Evolutionary conservation across 2,329 filamentous ascomycete species (phyloP).

Genomic region (Taxawa tesnikishii): DNA sequence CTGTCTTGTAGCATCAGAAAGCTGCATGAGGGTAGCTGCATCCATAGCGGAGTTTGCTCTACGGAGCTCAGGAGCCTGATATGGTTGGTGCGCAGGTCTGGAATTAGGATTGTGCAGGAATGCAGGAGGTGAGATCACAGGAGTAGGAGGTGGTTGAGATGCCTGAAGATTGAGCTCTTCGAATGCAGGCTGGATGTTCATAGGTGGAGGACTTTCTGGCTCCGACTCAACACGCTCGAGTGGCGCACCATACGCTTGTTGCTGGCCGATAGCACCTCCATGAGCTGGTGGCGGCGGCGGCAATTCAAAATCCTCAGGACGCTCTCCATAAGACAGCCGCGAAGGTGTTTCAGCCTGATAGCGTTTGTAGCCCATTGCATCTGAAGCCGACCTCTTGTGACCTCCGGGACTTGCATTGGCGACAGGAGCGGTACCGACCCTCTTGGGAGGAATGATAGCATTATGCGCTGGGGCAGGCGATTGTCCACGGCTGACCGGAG

Average conservation of each 20-base stretch:
- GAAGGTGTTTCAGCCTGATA: conserved; percentile 27
- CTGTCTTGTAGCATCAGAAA: conserved; percentile 51
- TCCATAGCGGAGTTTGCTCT: conserved; percentile 78
- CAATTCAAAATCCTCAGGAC: conserved; percentile 14
- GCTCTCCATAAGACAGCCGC: conserved; percentile 24
- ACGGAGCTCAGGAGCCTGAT: conserved; percentile 65
- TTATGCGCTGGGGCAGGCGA: conserved; percentile 25
- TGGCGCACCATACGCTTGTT: conserved; percentile 22
- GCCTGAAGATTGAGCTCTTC: conserved; percentile 34
- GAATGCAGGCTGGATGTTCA: conserved; percentile 19
- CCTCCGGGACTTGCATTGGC: conserved; percentile 11
- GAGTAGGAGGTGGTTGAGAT: conserved; percentile 46
- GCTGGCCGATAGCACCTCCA: conserved; percentile 14
- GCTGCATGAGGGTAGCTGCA: conserved; percentile 64
- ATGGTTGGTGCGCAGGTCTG: conserved; percentile 55
- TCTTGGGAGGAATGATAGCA: conserved; percentile 19
- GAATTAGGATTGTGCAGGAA: conserved; percentile 66
- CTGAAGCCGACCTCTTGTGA: conserved; percentile 39
- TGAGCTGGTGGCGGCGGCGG: conserved; percentile 31
- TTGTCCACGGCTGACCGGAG: conserved; percentile 29
- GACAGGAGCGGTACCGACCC: conserved; percentile 32
- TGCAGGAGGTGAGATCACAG: conserved; percentile 64
- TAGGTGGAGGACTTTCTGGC: conserved; percentile 22
- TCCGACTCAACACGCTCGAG: conserved; percentile 47
- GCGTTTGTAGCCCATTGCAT: conserved; percentile 30